These are phyloP conservation scores for Metarhizium guizhouense DNA, from an alignment of 2,329 filamentous ascomycete genomes.

Conservation along the genomic window DNA sequence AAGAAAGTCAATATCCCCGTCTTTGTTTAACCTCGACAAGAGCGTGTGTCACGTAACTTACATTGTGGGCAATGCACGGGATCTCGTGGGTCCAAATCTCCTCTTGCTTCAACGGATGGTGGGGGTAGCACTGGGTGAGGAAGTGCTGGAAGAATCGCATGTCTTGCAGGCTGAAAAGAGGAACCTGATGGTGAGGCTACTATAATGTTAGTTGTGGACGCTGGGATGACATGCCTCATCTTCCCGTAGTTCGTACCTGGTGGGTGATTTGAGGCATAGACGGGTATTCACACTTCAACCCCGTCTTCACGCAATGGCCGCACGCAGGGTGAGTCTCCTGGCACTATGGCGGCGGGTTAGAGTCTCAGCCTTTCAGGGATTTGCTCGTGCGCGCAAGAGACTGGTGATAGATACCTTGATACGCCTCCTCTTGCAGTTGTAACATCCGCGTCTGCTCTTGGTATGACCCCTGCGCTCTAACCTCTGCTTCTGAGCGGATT, in stretches of 20 bases:
- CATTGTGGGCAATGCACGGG: conserved; percentile 57
- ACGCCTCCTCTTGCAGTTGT: conserved; percentile 56
- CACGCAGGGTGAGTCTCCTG: conserved; percentile 57
- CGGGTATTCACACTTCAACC: conserved; percentile 55
- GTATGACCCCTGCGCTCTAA: conserved; percentile 53
- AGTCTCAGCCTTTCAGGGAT: neutral
- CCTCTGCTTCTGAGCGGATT: conserved; percentile 25
- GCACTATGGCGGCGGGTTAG: conserved; percentile 32
- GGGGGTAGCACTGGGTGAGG: conserved; percentile 50
- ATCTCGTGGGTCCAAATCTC: conserved; percentile 59
- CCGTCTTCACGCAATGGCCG: conserved; percentile 53
- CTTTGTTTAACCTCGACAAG: neutral
- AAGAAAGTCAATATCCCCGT: conserved; percentile 4
- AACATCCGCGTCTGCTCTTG: conserved; percentile 57
- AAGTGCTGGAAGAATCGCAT: conserved; percentile 65
- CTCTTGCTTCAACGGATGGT: conserved; percentile 57
- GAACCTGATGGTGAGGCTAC: conserved; percentile 48
- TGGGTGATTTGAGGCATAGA: conserved; percentile 38
- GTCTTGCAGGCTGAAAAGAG: conserved; percentile 51
- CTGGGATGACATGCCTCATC: neutral
- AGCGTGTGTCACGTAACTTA: conserved; percentile 22
- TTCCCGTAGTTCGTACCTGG: conserved; percentile 28
- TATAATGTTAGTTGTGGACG: neutral
- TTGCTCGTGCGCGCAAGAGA: no score
- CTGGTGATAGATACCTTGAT: conserved; percentile 42